Evolutionary conservation across 495 filamentous ascomycete genomes (phyloP), one percentile per base, ranked within the genome.

Genomic region (Jackrogersella multiformis): DNA sequence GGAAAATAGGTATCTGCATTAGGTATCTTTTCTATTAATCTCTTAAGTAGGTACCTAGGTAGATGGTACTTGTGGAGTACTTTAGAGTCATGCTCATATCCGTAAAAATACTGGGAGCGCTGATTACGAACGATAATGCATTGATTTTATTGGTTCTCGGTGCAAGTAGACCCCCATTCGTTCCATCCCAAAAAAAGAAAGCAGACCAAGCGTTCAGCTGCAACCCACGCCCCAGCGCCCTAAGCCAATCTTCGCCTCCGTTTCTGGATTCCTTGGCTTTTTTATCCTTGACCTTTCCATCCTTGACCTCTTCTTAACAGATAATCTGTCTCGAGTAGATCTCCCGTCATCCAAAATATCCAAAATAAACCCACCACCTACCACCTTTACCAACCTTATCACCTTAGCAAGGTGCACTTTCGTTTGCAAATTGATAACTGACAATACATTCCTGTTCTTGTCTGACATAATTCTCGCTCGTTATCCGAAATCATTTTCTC

Each of bases 161-260:
- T 41, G 13, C 34, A 26, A 34, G 24, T 18, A 7, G 16, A 2
- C 20, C 21, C 52, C 57, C 32, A 5, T 34, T 51, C 15, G 4
- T 24, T 18, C 42, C 52, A 60, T 26, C 16, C 66, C 66, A 64
- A 70, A 70, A 70, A 70, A 66, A 61, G 62, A 62, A 61, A 59
- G 54, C 44, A 54, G 18, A 51, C 56, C 56, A 66, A n/a, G 42
- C 41, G 28, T 61, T 57, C 51, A 56, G 67, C 57, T 55, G 38
- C 16, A 59, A 54, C 35, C 41, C 49, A 46, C 15, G 39, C 41
- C 48, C n/a, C n/a, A n/a, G n/a, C n/a, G n/a, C n/a, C n/a, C n/a
- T n/a, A n/a, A 21, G 13, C 10, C 39, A 53, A 36, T 60, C 49
- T 52, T 63, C 45, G 65, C 54, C 65, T 69, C 64, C 48, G 42